phyloP scores from a whole-genome alignment of 805 yeast genomes.

The Candida silvicultrix region DNA sequence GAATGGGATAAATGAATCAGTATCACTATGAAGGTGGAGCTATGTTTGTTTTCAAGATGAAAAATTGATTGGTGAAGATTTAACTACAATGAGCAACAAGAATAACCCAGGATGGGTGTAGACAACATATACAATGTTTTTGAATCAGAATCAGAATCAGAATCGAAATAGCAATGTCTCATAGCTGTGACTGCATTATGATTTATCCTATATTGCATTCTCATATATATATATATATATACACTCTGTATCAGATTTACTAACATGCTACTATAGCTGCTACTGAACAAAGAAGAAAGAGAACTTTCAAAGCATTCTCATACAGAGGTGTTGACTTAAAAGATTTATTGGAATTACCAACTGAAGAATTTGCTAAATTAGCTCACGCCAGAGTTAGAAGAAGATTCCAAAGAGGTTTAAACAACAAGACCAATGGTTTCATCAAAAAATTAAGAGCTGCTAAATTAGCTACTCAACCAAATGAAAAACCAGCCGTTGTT shows the following conservation, averaged over 20 bases:
- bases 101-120: too few species aligned
- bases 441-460: conserved; percentile 98
- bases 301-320: conserved; percentile 93
- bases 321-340: conserved; percentile 98
- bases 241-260: conserved; percentile 4
- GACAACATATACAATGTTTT: too few species aligned
- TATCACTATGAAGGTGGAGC: too few species aligned
- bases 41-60: too few species aligned
- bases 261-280: conserved; percentile 21
- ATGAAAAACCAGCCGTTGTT: conserved; percentile 96
- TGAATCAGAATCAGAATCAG: too few species aligned
- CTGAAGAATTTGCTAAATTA: conserved; percentile 95
- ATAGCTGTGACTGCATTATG: too few species aligned
- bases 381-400: conserved; percentile 99
- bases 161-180: too few species aligned
- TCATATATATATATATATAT: too few species aligned
- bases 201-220: too few species aligned
- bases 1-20: neutral
- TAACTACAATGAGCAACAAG: too few species aligned
- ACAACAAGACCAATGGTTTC: conserved; percentile 91
- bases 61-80: too few species aligned
- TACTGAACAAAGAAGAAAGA: conserved; percentile 64
- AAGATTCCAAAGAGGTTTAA: conserved; percentile 98
- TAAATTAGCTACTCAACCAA: conserved; percentile 80
- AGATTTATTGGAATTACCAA: conserved; percentile 87